phyloP scores from a whole-genome alignment of 352 stramenopile genomes.

The Bremia lactucae region DNA sequence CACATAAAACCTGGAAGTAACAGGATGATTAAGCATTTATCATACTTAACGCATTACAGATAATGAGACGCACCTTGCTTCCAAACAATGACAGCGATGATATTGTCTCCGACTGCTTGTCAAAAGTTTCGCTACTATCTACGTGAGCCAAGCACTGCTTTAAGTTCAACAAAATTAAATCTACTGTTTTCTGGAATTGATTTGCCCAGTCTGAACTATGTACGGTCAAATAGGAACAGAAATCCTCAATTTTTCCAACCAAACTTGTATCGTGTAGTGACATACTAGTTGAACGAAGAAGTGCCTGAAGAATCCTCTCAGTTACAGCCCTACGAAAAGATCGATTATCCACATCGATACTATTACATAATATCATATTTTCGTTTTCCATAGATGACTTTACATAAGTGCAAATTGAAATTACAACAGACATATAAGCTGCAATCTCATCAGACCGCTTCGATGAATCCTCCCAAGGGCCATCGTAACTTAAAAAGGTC shows the following conservation, averaged over 20 bases:
- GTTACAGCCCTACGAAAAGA: constrained; percentile 11
- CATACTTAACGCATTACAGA: background rate
- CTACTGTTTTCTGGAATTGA: constrained; percentile 15
- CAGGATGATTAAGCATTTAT: background rate
- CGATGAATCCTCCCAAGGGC: constrained; percentile 12
- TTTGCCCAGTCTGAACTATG: constrained; percentile 9
- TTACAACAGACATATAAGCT: constrained; percentile 18
- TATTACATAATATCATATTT: constrained; percentile 6
- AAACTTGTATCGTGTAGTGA: constrained; percentile 7
- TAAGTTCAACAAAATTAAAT: constrained; percentile 12
- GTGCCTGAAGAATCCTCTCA: constrained; percentile 14
- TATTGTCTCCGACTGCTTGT: constrained; percentile 10
- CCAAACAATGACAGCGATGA: constrained; percentile 13
- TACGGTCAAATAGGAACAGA: constrained; percentile 15
- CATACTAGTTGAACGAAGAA: constrained; percentile 7
- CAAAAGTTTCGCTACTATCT: constrained; percentile 9
- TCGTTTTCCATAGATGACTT: constrained; percentile 8
- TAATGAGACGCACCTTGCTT: constrained; percentile 21
- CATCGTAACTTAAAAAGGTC: constrained; percentile 21
- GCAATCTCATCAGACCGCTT: constrained; percentile 10
- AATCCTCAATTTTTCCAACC: constrained; percentile 18
- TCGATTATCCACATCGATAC: constrained; percentile 14
- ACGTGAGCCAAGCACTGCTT: constrained; percentile 6
- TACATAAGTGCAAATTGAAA: constrained; percentile 19
- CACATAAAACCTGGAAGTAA: constrained; percentile 13